phyloP scores from a whole-genome alignment of 345 rosid species.

The Moricandia arvensis region DNA sequence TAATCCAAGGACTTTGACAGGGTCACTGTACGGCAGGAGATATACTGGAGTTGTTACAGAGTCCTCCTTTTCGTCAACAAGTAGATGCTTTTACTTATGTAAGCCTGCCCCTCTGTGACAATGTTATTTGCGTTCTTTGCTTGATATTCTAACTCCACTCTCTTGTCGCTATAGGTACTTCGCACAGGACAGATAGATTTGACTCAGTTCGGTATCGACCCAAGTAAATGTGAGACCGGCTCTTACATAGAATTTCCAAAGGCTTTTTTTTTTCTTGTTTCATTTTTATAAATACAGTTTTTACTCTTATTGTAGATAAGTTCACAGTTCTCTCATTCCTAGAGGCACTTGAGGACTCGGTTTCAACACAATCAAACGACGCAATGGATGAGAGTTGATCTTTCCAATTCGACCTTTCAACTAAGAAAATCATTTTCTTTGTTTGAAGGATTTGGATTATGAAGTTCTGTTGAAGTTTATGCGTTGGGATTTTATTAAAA shows the following conservation, averaged over 20 bases:
- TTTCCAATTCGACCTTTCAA: neutral
- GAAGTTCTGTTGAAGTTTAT: neutral
- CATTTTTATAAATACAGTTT: neutral
- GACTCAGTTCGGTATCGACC: conserved; percentile 89
- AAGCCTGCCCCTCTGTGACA: conserved; percentile 35
- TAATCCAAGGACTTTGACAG: conserved; percentile 43
- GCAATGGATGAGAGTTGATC: conserved; percentile 35
- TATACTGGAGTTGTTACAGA: conserved; percentile 79
- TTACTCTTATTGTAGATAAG: conserved; percentile 59
- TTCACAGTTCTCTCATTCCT: conserved; percentile 84
- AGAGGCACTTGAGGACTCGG: conserved; percentile 96
- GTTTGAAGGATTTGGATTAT: conserved; percentile 2
- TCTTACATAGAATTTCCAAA: neutral
- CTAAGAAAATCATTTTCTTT: neutral
- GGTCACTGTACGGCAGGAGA: conserved; percentile 75
- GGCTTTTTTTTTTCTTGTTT: neutral
- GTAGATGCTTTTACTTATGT: conserved; percentile 94
- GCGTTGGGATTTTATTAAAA: neutral
- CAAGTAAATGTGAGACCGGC: conserved; percentile 72
- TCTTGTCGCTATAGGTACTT: conserved; percentile 57
- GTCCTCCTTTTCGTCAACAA: conserved; percentile 97
- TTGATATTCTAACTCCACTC: conserved; percentile 8
- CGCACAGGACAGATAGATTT: conserved; percentile 95
- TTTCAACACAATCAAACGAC: conserved; percentile 35
- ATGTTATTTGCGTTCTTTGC: conserved; percentile 5